Percentiles rank a stretch among this genome's conserved stretches.
Evolutionary conservation across 768 basidiomycete species (phyloP).

Genomic region (Serendipita sp.): DNA sequence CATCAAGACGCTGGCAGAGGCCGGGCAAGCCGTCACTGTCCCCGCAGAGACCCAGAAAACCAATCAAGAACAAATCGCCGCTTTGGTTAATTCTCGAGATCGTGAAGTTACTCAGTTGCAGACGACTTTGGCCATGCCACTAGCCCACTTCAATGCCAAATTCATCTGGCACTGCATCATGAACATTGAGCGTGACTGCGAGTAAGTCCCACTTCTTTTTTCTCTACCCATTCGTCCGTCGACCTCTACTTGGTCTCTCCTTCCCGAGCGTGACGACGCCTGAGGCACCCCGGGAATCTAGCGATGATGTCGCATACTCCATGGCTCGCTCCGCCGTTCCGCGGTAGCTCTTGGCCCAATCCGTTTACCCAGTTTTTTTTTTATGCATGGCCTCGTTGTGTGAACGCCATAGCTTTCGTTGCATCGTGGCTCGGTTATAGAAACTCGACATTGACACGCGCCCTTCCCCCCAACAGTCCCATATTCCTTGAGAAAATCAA

Average conservation of each 20-base stretch:
- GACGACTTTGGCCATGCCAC: conserved; percentile 3
- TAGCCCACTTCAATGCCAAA: conserved; percentile 5
- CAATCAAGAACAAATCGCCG: conserved; percentile 5
- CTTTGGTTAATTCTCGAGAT: neutral
- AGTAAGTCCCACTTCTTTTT: neutral
- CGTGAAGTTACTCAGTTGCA: conserved; percentile 3
- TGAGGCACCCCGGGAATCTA: neutral
- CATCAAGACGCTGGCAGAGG: neutral
- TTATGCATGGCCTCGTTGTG: neutral
- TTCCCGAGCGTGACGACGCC: neutral
- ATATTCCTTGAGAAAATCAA: neutral
- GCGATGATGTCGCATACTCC: neutral
- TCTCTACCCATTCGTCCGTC: neutral
- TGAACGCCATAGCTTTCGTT: neutral
- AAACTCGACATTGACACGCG: neutral
- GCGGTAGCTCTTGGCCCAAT: neutral
- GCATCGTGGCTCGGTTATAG: neutral
- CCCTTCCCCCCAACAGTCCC: neutral
- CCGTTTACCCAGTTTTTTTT: neutral
- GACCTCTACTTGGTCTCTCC: neutral
- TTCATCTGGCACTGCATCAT: conserved; percentile 6
- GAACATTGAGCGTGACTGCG: conserved; percentile 6
- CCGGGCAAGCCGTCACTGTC: neutral
- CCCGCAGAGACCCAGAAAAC: neutral
- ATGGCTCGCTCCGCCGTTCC: neutral